Base-by-base conservation (phyloP, 2,329 filamentous ascomycete genomes). In the Penicillium hordei region DNA sequence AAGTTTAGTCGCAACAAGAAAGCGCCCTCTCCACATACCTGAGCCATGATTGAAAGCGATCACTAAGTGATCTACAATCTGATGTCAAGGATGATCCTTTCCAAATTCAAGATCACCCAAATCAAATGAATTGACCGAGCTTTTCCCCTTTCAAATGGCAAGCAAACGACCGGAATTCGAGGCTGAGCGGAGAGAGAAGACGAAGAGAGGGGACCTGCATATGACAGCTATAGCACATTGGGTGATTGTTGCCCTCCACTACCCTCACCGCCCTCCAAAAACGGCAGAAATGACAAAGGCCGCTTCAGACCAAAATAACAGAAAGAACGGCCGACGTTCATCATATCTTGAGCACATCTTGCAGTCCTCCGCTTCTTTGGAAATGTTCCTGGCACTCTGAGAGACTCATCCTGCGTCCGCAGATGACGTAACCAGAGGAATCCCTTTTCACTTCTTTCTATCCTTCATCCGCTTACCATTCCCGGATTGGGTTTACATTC, bases 401-500 rank as follows among this genome's bases (percentile, higher is more conserved):
- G 12, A 50, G 48, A 44, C 25, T 52, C 33, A 34, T 42, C 17
- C 29, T 57, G 45, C 48, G 55, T 62, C 49, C 29, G 53, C 48
- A 60, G 54, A 60, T 48, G 46, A 58, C 46, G 51, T 59, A 58
- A 44, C 42, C 51, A 44, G 49, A 25, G 40, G 8, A 38, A 23
- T 33, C 39, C 40, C 17, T 45, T 19, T 42, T 55, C 44, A 48
- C 46, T 48, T 57, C 53, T 42, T 43, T 29, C 40, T 55, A 44
- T 56, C 23, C 8, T 58, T 56, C 48, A 25, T 54, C 49, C 46
- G 55, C 60, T 59, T 64, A 56, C 64, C 60, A 56, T 60, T 64
- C 65, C 59, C 62, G 64, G 59, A 44, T 49, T 59, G 52, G 52
- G 59, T 62, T 66, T 61, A 64, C 65, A 67, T 66, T 67, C 64